phyloP scores from a whole-genome alignment of 2,329 filamentous ascomycete genomes.

The Alternaria sp. region DNA sequence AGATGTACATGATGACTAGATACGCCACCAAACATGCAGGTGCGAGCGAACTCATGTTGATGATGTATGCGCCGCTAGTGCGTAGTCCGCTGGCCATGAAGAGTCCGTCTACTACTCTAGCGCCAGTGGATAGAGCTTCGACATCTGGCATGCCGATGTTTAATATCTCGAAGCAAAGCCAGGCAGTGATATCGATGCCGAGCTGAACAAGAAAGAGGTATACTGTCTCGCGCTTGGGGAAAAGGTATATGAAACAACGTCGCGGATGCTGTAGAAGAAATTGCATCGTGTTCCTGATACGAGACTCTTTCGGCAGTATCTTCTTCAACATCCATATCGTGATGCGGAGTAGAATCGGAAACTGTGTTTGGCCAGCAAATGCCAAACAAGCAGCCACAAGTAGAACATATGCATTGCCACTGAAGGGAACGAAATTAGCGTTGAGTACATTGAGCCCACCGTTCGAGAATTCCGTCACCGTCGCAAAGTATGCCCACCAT shows the following conservation, averaged over 20 bases:
- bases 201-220: conserved; percentile 68
- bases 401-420: conserved; percentile 54
- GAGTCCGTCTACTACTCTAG: conserved; percentile 67
- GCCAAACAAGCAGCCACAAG: conserved; percentile 58
- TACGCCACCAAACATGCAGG: conserved; percentile 67
- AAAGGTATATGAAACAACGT: conserved; percentile 69
- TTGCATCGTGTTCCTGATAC: conserved; percentile 55
- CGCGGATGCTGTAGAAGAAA: conserved; percentile 69
- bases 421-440: conserved; percentile 67
- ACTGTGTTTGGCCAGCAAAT: conserved; percentile 62
- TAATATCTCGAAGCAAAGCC: conserved; percentile 69
- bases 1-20: conserved; percentile 71
- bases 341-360: conserved; percentile 64
- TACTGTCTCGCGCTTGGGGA: conserved; percentile 69
- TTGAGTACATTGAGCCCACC: conserved; percentile 63
- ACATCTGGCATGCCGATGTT: conserved; percentile 67
- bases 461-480: conserved; percentile 61
- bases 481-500: conserved; percentile 48
- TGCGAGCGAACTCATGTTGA: conserved; percentile 62
- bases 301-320: conserved; percentile 48
- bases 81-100: conserved; percentile 69
- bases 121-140: conserved; percentile 58
- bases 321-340: conserved; percentile 64
- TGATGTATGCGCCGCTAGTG: conserved; percentile 70
- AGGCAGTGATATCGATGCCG: conserved; percentile 67